Conservation (phyloP, 1,284 basidiomycete species). For the Volvariella surrecta region DNA sequence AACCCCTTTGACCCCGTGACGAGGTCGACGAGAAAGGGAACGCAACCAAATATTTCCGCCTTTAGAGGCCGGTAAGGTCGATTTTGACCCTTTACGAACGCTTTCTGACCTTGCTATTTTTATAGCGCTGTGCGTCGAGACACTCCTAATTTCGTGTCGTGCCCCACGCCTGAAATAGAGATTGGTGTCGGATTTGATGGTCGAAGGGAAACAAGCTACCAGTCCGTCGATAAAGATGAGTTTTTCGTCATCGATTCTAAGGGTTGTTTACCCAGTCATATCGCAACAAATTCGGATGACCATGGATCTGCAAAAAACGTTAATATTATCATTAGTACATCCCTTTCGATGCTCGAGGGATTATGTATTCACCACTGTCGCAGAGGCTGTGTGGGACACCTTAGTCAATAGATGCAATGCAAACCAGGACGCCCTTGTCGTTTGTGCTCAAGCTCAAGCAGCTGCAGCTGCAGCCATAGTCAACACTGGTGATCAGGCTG, state of each 20-base stretch:
- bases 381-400: constrained; percentile 42
- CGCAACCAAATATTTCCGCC: constrained; percentile 44
- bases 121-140: no score
- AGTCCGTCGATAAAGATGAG: constrained; percentile 34
- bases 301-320: constrained; percentile 47
- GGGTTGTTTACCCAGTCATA: constrained; percentile 8
- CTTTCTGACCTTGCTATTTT: no score
- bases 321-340: constrained; percentile 42
- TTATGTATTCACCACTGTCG: constrained; percentile 8
- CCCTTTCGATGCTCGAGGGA: neutral
- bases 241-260: constrained; percentile 1
- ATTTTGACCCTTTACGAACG: no score
- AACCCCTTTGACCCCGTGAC: constrained; percentile 44
- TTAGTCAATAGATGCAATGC: constrained; percentile 36
- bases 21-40: constrained; percentile 33
- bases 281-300: constrained; percentile 29
- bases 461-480: constrained; percentile 29
- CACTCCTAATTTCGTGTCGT: constrained; percentile 43
- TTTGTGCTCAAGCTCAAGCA: constrained; percentile 29
- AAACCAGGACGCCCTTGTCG: constrained; percentile 33
- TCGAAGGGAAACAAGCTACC: constrained; percentile 48
- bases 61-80: no score
- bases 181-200: constrained; percentile 52
- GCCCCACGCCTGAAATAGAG: constrained; percentile 48
- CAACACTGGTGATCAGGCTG: constrained; percentile 39